Conservation (phyloP, 148 eudicot genomes). For the Amaranthus hypochondriacus region DNA sequence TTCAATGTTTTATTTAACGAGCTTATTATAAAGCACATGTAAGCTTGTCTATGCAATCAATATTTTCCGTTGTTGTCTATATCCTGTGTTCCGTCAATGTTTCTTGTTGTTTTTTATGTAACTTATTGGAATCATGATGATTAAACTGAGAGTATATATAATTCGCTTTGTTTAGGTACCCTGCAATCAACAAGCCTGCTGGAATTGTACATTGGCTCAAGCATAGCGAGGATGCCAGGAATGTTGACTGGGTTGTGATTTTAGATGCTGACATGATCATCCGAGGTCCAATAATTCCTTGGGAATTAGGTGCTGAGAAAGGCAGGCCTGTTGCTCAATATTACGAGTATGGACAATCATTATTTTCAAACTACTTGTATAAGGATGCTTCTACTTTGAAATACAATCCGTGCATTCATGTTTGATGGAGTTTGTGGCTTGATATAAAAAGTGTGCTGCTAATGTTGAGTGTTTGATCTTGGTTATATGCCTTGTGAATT, state of each 20-base stretch:
- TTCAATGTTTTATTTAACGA: too few relatives aligned
- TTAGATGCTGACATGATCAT: constrained; percentile 93
- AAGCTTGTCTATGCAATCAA: too few relatives aligned
- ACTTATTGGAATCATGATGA: background rate
- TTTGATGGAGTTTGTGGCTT: background rate
- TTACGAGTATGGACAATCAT: constrained; percentile 58
- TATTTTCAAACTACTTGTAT: background rate
- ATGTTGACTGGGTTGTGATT: constrained; percentile 94
- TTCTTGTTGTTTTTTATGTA: background rate
- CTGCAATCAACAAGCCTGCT: constrained; percentile 94
- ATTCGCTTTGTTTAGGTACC: constrained; percentile 55
- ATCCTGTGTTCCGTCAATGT: background rate
- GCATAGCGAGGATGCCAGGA: constrained; percentile 74
- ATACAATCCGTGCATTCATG: too few relatives aligned
- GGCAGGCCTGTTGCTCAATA: constrained; percentile 92
- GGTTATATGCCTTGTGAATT: background rate
- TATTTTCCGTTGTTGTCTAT: too few relatives aligned
- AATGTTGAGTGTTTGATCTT: too few relatives aligned
- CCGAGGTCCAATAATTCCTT: constrained; percentile 89
- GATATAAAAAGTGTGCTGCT: too few relatives aligned
- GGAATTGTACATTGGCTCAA: constrained; percentile 88
- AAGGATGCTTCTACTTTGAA: background rate
- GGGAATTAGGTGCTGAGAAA: constrained; percentile 93
- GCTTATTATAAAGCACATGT: too few relatives aligned
- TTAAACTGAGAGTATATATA: background rate